Percentiles rank a stretch among this genome's conserved stretches.
Evolutionary conservation across 75 land plant species (phyloP).

Genomic region (Adiantum capillusveneris): DNA sequence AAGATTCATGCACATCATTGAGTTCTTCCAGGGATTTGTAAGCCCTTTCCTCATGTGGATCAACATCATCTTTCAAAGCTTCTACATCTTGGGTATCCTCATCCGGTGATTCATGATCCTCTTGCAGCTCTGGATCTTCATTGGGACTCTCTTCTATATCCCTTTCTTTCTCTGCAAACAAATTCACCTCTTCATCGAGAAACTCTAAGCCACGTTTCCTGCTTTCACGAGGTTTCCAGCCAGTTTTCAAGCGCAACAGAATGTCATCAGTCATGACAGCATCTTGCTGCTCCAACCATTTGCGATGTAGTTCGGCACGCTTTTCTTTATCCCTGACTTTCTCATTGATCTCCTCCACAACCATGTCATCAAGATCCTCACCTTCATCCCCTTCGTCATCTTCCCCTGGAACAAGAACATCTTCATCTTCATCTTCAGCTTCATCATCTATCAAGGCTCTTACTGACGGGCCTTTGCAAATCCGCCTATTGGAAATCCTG

Average conservation of each 20-base stretch:
- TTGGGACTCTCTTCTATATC: slow-evolving; percentile 14
- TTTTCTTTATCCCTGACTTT: slow-evolving; percentile 34
- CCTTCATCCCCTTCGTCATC: slow-evolving; percentile 44
- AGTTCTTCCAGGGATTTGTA: slow-evolving; percentile 15
- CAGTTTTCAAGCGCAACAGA: slow-evolving; percentile 47
- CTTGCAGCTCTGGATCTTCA: slow-evolving; percentile 20
- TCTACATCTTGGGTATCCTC: slow-evolving; percentile 1
- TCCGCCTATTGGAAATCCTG: not conserved
- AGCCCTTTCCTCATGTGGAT: not conserved
- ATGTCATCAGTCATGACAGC: slow-evolving; percentile 59
- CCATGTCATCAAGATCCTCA: slow-evolving; percentile 58
- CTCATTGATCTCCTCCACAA: slow-evolving; percentile 55
- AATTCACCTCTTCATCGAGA: slow-evolving; percentile 38
- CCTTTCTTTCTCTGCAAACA: too few species aligned
- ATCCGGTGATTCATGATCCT: not conserved
- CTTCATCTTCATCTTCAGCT: slow-evolving; percentile 93
- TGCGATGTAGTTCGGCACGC: slow-evolving; percentile 74
- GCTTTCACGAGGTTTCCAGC: slow-evolving; percentile 20
- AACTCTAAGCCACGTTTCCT: slow-evolving; percentile 20
- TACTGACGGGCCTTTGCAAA: slow-evolving; percentile 37
- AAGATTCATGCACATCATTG: slow-evolving; percentile 34
- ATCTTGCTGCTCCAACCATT: slow-evolving; percentile 92
- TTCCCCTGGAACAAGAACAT: slow-evolving; percentile 34
- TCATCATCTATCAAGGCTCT: slow-evolving; percentile 88
- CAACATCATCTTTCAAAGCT: not conserved